Evolutionary conservation across 2,329 filamentous ascomycete species (phyloP).

Genomic region (Colletotrichum lindemuthianum): DNA sequence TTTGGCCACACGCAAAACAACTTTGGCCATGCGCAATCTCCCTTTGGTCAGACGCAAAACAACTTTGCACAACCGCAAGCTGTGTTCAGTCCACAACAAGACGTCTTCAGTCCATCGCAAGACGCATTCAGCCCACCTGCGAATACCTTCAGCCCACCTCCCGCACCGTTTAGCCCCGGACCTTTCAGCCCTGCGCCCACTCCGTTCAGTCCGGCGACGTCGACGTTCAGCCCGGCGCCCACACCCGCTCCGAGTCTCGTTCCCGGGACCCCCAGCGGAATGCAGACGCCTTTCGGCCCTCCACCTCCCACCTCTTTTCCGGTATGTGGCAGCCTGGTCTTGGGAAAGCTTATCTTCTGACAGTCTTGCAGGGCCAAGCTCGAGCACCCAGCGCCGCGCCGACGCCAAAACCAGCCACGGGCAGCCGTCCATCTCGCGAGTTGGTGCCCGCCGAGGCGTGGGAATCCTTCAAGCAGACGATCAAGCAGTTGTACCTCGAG

Average conservation of each 20-base stretch:
- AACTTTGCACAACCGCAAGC: background rate
- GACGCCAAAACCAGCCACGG: conserved; percentile 43
- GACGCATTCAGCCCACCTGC: conserved; percentile 26
- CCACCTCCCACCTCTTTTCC: conserved; percentile 34
- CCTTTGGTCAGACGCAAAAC: background rate
- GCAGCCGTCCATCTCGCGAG: conserved; percentile 51
- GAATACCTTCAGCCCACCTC: conserved; percentile 28
- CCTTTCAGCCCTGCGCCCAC: conserved; percentile 28
- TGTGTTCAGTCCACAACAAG: conserved; percentile 3
- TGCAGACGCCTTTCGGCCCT: conserved; percentile 31
- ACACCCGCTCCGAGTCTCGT: conserved; percentile 31
- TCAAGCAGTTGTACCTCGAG: conserved; percentile 58
- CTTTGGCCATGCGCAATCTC: background rate
- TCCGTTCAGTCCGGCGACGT: conserved; percentile 28
- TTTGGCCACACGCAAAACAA: background rate
- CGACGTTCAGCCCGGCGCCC: conserved; percentile 30
- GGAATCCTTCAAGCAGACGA: conserved; percentile 59
- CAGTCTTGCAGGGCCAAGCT: conserved; percentile 26
- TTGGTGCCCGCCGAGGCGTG: conserved; percentile 57
- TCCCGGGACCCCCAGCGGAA: conserved; percentile 21
- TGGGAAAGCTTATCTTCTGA: conserved; percentile 16
- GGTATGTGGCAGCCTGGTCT: conserved; percentile 13
- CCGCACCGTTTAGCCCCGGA: conserved; percentile 25
- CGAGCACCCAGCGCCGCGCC: conserved; percentile 30
- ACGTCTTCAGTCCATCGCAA: conserved; percentile 12